Percentiles rank a stretch among this genome's conserved stretches.
Evolutionary conservation across 2,329 filamentous ascomycete species (phyloP).

Genomic region (Ophiostoma novo-ulmi): DNA sequence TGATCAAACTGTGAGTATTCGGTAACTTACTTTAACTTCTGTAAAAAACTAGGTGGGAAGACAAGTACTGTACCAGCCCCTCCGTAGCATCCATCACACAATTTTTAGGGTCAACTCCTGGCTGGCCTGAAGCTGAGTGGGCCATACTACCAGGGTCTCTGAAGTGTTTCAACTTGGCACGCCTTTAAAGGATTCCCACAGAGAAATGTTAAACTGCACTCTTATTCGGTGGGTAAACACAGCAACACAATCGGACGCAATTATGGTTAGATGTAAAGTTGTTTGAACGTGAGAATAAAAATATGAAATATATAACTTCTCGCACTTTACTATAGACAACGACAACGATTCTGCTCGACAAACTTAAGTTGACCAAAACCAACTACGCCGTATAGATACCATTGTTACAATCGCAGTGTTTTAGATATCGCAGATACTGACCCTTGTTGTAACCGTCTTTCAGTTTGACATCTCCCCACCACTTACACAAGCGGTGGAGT

Average conservation of each 20-base stretch:
- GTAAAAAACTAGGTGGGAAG: background rate
- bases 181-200: background rate
- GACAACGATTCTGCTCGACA: background rate
- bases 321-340: background rate
- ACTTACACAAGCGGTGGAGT: background rate
- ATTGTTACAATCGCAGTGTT: background rate
- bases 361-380: background rate
- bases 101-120: background rate
- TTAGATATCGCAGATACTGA: background rate
- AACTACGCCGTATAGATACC: background rate
- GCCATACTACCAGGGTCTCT: background rate
- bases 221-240: background rate
- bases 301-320: background rate
- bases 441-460: background rate
- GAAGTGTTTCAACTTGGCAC: slow-evolving; percentile 1
- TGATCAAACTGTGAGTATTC: background rate
- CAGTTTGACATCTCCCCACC: slow-evolving; percentile 2
- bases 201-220: background rate
- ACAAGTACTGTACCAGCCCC: background rate
- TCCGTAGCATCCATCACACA: background rate
- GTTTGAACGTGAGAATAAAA: background rate
- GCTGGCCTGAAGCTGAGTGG: background rate
- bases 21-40: background rate
- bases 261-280: background rate
- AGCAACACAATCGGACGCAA: background rate